Evolutionary conservation across 768 basidiomycete genomes (phyloP).

Genomic region (Lactifluus hygrophoroides): DNA sequence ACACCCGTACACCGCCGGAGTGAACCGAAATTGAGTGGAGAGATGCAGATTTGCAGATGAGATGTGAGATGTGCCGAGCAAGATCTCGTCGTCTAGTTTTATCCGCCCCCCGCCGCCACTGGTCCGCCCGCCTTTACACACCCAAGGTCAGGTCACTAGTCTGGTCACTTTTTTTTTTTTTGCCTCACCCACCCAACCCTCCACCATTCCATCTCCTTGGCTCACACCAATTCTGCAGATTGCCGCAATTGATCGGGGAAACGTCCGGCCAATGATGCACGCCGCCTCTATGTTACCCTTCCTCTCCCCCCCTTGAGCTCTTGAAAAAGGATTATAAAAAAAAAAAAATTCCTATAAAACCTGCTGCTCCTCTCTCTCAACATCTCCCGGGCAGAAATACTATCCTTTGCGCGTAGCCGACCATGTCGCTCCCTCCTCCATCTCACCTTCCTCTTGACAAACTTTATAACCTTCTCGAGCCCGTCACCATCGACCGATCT

Average conservation of each 20-base stretch:
- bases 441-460: slow-evolving; percentile 35
- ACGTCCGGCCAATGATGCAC: slow-evolving; percentile 10
- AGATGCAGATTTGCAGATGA: too few species aligned
- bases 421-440: slow-evolving; percentile 25
- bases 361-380: not conserved
- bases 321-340: not conserved
- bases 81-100: slow-evolving; percentile 1
- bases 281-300: too few species aligned
- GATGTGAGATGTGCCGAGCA: not conserved
- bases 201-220: slow-evolving; percentile 7
- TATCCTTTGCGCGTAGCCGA: not conserved
- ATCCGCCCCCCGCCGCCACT: too few species aligned
- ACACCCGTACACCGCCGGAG: too few species aligned
- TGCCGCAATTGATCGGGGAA: slow-evolving; percentile 18
- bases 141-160: too few species aligned
- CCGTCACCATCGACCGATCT: slow-evolving; percentile 41
- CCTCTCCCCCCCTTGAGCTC: not conserved
- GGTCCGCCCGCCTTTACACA: too few species aligned
- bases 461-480: slow-evolving; percentile 46
- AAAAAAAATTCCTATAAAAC: slow-evolving; percentile 12
- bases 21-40: too few species aligned
- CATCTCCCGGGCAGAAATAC: too few species aligned
- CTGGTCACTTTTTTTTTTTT: too few species aligned
- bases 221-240: slow-evolving; percentile 7
- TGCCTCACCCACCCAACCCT: too few species aligned